phyloP scores from a whole-genome alignment of 2,329 filamentous ascomycete genomes.

The Rhynchosporium graminicola region DNA sequence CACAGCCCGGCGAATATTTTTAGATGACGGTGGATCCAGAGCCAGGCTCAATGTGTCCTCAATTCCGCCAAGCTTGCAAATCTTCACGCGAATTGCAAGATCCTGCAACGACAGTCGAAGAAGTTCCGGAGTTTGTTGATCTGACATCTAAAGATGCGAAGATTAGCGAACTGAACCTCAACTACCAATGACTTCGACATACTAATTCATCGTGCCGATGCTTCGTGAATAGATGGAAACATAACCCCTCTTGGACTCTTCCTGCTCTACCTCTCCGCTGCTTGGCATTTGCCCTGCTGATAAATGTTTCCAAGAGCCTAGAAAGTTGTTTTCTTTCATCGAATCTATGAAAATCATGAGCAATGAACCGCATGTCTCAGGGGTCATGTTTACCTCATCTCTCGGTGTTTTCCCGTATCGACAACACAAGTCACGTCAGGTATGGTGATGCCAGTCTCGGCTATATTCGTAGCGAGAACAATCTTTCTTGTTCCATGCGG shows the following conservation, averaged over 20 bases:
- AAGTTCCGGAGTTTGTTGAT: constrained; percentile 96
- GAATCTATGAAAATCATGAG: constrained; percentile 49
- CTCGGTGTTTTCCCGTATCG: constrained; percentile 94
- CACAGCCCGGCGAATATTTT: constrained; percentile 90
- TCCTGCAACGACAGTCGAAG: constrained; percentile 92
- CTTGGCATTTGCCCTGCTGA: constrained; percentile 92
- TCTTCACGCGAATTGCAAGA: constrained; percentile 92
- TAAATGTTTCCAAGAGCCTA: constrained; percentile 88
- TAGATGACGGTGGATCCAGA: constrained; percentile 83
- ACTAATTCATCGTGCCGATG: constrained; percentile 75
- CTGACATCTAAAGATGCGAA: constrained; percentile 60
- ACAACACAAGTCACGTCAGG: constrained; percentile 97
- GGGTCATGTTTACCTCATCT: constrained; percentile 64
- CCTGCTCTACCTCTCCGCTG: constrained; percentile 92
- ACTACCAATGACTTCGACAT: constrained; percentile 20
- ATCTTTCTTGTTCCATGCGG: constrained; percentile 85
- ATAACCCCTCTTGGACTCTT: constrained; percentile 90
- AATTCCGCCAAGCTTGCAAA: constrained; percentile 92
- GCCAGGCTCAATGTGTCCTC: constrained; percentile 87
- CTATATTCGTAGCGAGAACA: constrained; percentile 95
- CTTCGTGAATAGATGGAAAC: constrained; percentile 94
- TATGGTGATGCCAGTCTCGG: constrained; percentile 97
- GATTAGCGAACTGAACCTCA: neutral
- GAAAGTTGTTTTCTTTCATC: constrained; percentile 92
- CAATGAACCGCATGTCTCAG: neutral